Evolutionary conservation across 1,284 basidiomycete species (phyloP).

Genomic region (Trametes pubescens): DNA sequence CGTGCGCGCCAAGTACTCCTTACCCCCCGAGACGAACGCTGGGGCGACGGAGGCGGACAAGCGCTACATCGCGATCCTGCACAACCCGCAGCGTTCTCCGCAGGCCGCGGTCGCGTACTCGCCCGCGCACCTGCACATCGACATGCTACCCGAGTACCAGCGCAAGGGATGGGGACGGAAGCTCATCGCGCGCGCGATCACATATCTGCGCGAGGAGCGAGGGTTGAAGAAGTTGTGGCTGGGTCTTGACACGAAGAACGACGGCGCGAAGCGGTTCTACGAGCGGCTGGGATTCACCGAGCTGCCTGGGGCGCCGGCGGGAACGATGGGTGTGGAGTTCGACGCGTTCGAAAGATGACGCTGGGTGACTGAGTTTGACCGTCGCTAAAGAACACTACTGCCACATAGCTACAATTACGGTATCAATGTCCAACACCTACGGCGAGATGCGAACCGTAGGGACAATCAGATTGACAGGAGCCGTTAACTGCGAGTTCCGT

Average conservation of each 20-base stretch:
- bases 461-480: too few relatives aligned
- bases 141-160: conserved; percentile 67
- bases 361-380: not conserved
- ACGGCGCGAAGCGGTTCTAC: conserved; percentile 65
- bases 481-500: too few relatives aligned
- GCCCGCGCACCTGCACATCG: conserved; percentile 72
- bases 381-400: not conserved
- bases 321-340: conserved; percentile 58
- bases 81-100: conserved; percentile 55
- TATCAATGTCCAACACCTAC: not conserved
- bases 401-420: not conserved
- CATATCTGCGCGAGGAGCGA: conserved; percentile 53
- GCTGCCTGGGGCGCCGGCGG: conserved; percentile 56
- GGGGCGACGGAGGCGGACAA: conserved; percentile 54
- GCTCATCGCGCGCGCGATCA: conserved; percentile 60
- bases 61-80: conserved; percentile 56
- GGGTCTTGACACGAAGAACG: conserved; percentile 67
- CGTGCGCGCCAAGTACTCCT: conserved; percentile 60
- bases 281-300: conserved; percentile 59
- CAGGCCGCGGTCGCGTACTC: conserved; percentile 61
- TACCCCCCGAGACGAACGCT: conserved; percentile 32
- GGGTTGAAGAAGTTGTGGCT: conserved; percentile 65
- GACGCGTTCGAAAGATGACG: conserved; percentile 44
- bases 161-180: conserved; percentile 68
- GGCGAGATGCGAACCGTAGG: too few relatives aligned